Base-by-base conservation (phyloP, 1,139 yeast genomes). In the Komagataea norvegica region DNA sequence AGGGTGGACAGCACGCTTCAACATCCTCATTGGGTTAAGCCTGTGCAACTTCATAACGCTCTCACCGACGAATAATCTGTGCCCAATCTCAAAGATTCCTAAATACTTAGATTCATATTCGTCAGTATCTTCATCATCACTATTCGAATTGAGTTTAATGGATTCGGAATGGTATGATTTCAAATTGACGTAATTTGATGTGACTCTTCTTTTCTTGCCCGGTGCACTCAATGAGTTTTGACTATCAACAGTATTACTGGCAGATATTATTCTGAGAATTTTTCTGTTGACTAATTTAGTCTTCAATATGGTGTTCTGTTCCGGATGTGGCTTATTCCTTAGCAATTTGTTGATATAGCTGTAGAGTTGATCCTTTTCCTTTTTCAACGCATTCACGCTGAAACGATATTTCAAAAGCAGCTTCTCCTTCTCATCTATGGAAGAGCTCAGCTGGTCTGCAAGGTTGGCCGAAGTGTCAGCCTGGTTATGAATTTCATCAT, bases 321-420 rank as follows among this genome's bases (percentile, higher is more conserved):
- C 26, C 9, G 37, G 31, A 6, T 42, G 25, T 3, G 43, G 41
- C 16, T 27, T 36, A 29, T 53, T 53, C 23, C 38, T 45, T 18
- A 53, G 33, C n/a, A 53, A 33, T 24, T 31, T 46, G 36, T 53
- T 52, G 28, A 51, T 44, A 29, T 53, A 53, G 8, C 39, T 39
- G 31, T 52, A 51, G n/a, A 53, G 38, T 21, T 53, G 56, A 2
- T 19, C 20, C 24, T 48, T 51, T 24, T 53, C 57, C 10, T 48
- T 49, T 35, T 42, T 43, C 21, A 52, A 36, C 1, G 55, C 40
- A 4, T 29, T 40, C 10, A 48, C 34, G 27, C 49, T 54, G 40
- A 49, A 53, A n/a, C 36, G 33, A 7, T 40, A 34, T 2, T 36
- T 26, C 29, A 38, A 37, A 2, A 47, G 23, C 4, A 20, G 20